These are phyloP conservation scores for Byssoonygena ceratinophila DNA, from an alignment of 2,329 filamentous ascomycete species.

Conservation along the genomic window DNA sequence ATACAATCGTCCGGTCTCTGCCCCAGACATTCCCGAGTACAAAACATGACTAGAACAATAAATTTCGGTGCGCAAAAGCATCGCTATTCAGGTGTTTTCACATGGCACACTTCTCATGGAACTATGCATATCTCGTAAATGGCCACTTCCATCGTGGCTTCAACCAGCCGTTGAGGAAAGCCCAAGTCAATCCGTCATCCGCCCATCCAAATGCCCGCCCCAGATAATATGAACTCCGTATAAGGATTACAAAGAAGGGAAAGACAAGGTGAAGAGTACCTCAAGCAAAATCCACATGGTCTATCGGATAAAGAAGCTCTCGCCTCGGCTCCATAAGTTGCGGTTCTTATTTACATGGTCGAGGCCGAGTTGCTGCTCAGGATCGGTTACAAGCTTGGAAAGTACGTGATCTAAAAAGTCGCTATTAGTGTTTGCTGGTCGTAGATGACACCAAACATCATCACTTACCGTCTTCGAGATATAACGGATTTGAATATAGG, in stretches of 20 bases:
- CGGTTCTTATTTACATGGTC: slow-evolving; percentile 54
- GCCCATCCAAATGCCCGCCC: slow-evolving; percentile 4
- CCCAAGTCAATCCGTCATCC: slow-evolving; percentile 3
- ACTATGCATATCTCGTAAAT: neutral
- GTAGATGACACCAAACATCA: neutral
- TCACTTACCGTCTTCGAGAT: slow-evolving; percentile 73
- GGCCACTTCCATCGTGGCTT: neutral
- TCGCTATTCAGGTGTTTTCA: neutral
- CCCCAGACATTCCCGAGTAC: too few relatives aligned
- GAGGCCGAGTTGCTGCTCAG: slow-evolving; percentile 61
- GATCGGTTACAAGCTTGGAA: slow-evolving; percentile 57
- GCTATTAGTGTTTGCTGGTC: neutral
- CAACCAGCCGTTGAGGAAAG: neutral
- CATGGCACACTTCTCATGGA: neutral
- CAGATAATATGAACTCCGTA: neutral
- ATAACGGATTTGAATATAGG: slow-evolving; percentile 66
- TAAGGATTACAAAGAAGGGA: neutral
- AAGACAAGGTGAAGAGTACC: neutral
- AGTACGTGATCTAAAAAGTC: slow-evolving; percentile 36
- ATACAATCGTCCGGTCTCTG: too few relatives aligned
- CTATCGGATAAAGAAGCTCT: slow-evolving; percentile 55
- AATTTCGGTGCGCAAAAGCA: too few relatives aligned
- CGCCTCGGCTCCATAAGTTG: slow-evolving; percentile 49
- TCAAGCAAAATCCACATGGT: slow-evolving; percentile 3
- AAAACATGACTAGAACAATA: too few relatives aligned